phyloP scores from a whole-genome alignment of 1,139 yeast genomes.

The Saccharomyces hybrid region DNA sequence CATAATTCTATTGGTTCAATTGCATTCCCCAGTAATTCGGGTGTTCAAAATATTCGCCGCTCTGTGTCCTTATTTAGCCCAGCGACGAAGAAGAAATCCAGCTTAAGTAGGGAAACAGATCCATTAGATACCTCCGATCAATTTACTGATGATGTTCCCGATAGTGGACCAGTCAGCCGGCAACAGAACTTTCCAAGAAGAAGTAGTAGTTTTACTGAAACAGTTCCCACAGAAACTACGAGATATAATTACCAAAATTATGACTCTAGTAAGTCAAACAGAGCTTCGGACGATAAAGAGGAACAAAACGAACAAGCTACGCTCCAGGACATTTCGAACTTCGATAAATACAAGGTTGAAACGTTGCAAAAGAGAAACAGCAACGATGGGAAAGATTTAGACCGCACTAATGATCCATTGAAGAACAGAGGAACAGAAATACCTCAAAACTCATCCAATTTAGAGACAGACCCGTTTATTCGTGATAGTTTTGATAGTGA shows the following conservation, averaged over 20 bases:
- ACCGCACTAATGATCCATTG: not conserved
- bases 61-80: conserved; percentile 5
- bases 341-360: not conserved
- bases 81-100: conserved; percentile 18
- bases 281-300: not conserved
- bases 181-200: not conserved
- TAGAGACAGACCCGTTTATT: not conserved
- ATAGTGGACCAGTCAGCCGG: not conserved
- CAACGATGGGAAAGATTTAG: not conserved
- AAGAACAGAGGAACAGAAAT: not conserved
- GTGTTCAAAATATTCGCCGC: conserved; percentile 4
- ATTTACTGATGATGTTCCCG: not conserved
- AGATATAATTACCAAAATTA: not conserved
- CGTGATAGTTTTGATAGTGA: not conserved
- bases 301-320: conserved; percentile 3
- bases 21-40: conserved; percentile 9
- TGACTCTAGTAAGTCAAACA: not conserved
- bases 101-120: conserved; percentile 22
- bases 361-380: not conserved
- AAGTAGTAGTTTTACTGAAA: not conserved
- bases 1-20: conserved; percentile 18
- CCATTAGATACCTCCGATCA: conserved; percentile 1
- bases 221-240: not conserved
- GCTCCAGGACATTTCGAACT: conserved; percentile 2
- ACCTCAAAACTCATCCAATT: not conserved